These are phyloP conservation scores for Candida coquimbonensis DNA, from an alignment of 805 yeast genomes.

Conservation along the genomic window DNA sequence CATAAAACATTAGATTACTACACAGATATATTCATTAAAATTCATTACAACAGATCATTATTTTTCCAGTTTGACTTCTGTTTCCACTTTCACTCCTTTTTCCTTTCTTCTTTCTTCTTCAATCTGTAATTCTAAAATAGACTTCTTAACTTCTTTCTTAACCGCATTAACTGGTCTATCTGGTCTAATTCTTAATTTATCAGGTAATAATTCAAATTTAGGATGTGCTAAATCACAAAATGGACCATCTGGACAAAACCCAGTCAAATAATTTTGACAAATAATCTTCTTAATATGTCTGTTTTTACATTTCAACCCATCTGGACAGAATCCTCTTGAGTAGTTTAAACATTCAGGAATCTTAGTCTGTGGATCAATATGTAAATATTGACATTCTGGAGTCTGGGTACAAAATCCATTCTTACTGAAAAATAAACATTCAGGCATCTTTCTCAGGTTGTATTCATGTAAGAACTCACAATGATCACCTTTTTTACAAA, in stretches of 20 bases:
- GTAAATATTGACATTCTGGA: conserved; percentile 90
- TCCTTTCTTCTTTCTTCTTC: conserved; percentile 16
- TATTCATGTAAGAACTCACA: conserved; percentile 97
- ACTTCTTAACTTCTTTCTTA: conserved; percentile 12
- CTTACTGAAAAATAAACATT: conserved; percentile 80
- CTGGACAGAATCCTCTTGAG: conserved; percentile 83
- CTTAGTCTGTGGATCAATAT: conserved; percentile 81
- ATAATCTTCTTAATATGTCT: conserved; percentile 71
- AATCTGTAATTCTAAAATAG: conserved; percentile 21
- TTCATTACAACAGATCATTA: too few species aligned
- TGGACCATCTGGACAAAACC: conserved; percentile 89
- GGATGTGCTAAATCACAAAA: conserved; percentile 76
- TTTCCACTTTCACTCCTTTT: too few species aligned
- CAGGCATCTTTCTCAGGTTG: conserved; percentile 92
- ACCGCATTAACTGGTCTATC: conserved; percentile 21
- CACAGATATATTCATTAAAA: too few species aligned
- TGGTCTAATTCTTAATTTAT: conserved; percentile 28
- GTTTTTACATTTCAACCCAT: conserved; percentile 79
- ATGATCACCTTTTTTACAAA: conserved; percentile 92
- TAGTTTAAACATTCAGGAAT: conserved; percentile 86
- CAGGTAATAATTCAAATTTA: conserved; percentile 49
- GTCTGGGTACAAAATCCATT: conserved; percentile 83
- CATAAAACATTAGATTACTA: too few species aligned
- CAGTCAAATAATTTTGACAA: conserved; percentile 78
- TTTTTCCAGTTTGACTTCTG: too few species aligned